Percentiles rank a stretch among this genome's conserved stretches.
Evolutionary conservation across 2,329 filamentous ascomycete species (phyloP).

Genomic region (Cephalotrichum gorgonifer): DNA sequence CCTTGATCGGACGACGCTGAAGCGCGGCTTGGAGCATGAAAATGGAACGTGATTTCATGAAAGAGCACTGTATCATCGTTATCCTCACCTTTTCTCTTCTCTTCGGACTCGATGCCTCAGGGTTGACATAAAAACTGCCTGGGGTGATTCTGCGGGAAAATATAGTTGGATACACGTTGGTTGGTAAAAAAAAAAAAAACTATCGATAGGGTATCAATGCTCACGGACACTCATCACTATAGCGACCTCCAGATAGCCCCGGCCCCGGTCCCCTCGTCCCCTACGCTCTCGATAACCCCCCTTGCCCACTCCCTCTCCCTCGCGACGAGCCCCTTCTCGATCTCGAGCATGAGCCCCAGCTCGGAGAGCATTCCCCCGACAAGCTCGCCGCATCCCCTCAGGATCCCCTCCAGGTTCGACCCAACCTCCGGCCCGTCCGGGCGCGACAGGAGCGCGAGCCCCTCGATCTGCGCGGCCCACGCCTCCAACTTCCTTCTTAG

Average conservation of each 20-base stretch:
- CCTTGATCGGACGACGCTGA: too few species aligned
- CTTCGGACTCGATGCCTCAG: too few species aligned
- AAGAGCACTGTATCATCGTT: too few species aligned
- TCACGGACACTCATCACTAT: too few species aligned
- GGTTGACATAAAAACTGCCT: too few species aligned
- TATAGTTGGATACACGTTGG: not conserved
- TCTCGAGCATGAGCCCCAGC: slow-evolving; percentile 48
- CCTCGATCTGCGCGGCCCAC: slow-evolving; percentile 28
- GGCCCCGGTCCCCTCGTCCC: slow-evolving; percentile 23
- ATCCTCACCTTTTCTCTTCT: too few species aligned
- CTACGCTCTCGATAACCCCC: slow-evolving; percentile 35
- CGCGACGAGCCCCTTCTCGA: slow-evolving; percentile 45
- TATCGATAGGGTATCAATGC: not conserved
- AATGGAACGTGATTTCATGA: too few species aligned
- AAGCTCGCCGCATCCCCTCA: slow-evolving; percentile 36
- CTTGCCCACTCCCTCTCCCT: slow-evolving; percentile 51
- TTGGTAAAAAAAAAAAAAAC: not conserved
- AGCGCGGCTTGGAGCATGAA: too few species aligned
- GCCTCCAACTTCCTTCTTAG: slow-evolving; percentile 43
- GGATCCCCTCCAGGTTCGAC: slow-evolving; percentile 33
- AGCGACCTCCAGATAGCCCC: slow-evolving; percentile 38
- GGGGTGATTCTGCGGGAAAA: too few species aligned
- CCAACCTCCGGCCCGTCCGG: slow-evolving; percentile 27
- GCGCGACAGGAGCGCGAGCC: not conserved
- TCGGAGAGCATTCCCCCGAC: slow-evolving; percentile 53